Base-by-base conservation (phyloP, 2,329 filamentous ascomycete species). In the Sarocladium oryzae region DNA sequence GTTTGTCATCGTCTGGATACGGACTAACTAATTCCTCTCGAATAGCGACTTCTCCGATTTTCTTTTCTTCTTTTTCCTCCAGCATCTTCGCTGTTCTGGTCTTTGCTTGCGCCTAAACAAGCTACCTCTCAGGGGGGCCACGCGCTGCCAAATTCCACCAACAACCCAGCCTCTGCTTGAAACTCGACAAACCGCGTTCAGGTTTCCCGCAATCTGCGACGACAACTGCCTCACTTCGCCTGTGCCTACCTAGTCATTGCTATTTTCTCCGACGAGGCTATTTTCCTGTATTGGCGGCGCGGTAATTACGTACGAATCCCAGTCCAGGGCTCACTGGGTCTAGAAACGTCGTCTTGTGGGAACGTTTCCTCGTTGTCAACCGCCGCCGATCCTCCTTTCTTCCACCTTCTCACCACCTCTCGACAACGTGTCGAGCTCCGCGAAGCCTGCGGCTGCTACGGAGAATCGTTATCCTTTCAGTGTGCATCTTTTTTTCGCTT, bases 171-270 rank as follows among this genome's bases (percentile, higher is more conserved):
- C 45, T 33, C 45, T 21, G 45, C 45, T 49, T 49, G 30, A 37
- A 37, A 49, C 46, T 49, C 20, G 43, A 21, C n/a, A 28, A 11
- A 18, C 43, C 32, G 21, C 46, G 32, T 32, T 49, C 46, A 49
- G 41, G 32, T 36, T 35, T 40, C 32, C 30, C 24, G 38, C 41
- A 52, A 52, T 37, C 50, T 52, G 50, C 50, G 50, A 52, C 50
- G 40, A 36, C 26, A 46, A 35, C 18, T 48, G 50, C 50, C 26
- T 52, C 50, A 52, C 26, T 48, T 48, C n/a, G 28, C 24, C 26
- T 15, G n/a, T 26, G 43, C 43, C 43, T 32, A 33, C 28, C 43
- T 26, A 21, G 23, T 28, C 21, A n/a, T 43, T 7, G 7, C 18
- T 18, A 8, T 21, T 21, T 40, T 28, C 40, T 15, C 40, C 40